These are phyloP conservation scores for Eucalyptus virginea DNA, from an alignment of 345 rosid species.

Conservation along the genomic window DNA sequence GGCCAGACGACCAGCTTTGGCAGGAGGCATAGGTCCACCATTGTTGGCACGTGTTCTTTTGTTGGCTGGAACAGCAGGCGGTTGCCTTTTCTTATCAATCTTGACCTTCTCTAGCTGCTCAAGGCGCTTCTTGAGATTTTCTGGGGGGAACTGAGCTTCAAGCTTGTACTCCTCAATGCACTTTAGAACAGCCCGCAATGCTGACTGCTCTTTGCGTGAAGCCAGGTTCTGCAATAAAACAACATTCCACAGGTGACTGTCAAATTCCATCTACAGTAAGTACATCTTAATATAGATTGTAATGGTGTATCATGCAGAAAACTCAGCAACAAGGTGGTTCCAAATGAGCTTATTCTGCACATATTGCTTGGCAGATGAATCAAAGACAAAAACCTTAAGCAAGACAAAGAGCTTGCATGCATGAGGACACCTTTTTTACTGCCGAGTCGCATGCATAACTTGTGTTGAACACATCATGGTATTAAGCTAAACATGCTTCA, in stretches of 20 bases:
- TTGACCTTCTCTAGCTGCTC: slow-evolving; percentile 96
- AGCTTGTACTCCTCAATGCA: slow-evolving; percentile 99
- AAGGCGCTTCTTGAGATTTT: slow-evolving; percentile 92
- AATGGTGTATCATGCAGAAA: neutral
- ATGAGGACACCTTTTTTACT: neutral
- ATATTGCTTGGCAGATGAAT: neutral
- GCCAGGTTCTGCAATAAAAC: slow-evolving; percentile 48
- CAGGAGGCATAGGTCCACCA: slow-evolving; percentile 98
- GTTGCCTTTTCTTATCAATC: slow-evolving; percentile 87
- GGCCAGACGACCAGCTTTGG: slow-evolving; percentile 89
- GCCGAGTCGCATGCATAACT: neutral
- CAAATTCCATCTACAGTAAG: neutral
- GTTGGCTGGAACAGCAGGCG: slow-evolving; percentile 79
- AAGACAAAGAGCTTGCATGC: neutral
- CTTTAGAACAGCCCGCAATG: slow-evolving; percentile 76
- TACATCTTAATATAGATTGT: neutral
- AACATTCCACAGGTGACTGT: neutral
- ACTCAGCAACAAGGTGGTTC: neutral
- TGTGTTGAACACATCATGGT: neutral
- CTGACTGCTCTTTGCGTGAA: slow-evolving; percentile 91
- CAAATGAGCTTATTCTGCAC: neutral
- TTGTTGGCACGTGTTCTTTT: slow-evolving; percentile 84
- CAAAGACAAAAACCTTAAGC: neutral
- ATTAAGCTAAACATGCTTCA: neutral
- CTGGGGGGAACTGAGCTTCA: slow-evolving; percentile 72